A percentile compares a stretch with the other conserved stretches of the same genome.
Evolutionary conservation across 2,329 filamentous ascomycete genomes (phyloP).

Genomic region (Aspergillus transmontanensis): DNA sequence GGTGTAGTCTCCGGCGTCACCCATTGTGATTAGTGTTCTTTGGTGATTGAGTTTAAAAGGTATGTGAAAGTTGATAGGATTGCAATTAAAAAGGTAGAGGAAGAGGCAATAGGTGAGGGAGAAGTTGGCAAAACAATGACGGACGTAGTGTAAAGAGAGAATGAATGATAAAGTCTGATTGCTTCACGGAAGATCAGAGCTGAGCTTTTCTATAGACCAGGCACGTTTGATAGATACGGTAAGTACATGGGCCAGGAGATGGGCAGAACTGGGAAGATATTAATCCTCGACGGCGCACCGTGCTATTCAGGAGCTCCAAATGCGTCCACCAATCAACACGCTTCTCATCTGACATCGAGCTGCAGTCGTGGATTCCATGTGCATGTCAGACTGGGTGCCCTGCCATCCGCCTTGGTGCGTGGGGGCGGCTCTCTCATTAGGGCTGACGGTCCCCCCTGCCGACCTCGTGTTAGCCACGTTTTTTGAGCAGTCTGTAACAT

Average conservation of each 20-base stretch:
- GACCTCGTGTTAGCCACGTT: not conserved
- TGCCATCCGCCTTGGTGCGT: not conserved
- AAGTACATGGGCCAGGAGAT: not conserved
- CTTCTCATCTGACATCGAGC: not conserved
- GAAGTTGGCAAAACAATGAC: not conserved
- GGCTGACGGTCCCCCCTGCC: not conserved
- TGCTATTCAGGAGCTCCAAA: not conserved
- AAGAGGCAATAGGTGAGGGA: not conserved
- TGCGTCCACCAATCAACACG: not conserved
- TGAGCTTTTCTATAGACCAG: not conserved
- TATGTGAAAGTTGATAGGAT: not conserved
- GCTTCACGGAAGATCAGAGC: not conserved
- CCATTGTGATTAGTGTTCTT: not conserved
- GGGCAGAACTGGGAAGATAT: not conserved
- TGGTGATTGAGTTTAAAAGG: not conserved
- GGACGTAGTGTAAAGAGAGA: not conserved
- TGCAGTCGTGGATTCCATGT: not conserved
- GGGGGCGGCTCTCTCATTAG: not conserved
- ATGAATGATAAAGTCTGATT: not conserved
- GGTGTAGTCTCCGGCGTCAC: not conserved
- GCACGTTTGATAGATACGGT: not conserved
- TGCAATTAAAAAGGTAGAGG: not conserved
- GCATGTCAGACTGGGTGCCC: not conserved
- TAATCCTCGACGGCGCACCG: not conserved
- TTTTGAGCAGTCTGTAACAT: not conserved